Percentiles rank a stretch among this genome's conserved stretches.
phyloP scores from a whole-genome alignment of 495 filamentous ascomycete genomes.

The Xylaria cubensis region DNA sequence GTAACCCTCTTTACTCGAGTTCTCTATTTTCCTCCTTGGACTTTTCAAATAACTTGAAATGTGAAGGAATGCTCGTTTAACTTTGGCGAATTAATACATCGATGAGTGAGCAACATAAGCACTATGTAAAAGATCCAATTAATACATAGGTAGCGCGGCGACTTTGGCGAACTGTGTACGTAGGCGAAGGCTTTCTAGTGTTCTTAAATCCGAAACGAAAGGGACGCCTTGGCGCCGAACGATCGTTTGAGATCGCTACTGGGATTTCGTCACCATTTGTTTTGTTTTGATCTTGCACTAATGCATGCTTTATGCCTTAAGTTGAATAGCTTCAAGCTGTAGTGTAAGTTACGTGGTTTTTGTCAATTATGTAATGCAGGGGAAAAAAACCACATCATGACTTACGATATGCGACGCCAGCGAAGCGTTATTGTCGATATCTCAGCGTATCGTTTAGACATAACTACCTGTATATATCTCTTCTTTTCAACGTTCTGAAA shows the following conservation, averaged over 20 bases:
- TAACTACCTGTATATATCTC: not conserved
- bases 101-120: not conserved
- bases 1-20: not conserved
- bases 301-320: constrained; percentile 8
- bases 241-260: constrained; percentile 24
- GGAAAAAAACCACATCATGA: not conserved
- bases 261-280: constrained; percentile 11
- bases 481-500: not conserved
- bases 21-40: not conserved
- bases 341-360: no score
- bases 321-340: not conserved
- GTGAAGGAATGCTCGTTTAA: not conserved
- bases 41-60: not conserved
- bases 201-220: constrained; percentile 3
- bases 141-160: no score
- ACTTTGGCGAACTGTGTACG: not conserved
- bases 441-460: no score
- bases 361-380: not conserved
- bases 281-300: constrained; percentile 10
- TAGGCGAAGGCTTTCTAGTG: not conserved
- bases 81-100: not conserved
- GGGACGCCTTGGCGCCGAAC: constrained; percentile 13
- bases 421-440: not conserved
- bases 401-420: not conserved
- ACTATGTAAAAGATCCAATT: no score